Evolutionary conservation across 2,329 filamentous ascomycete genomes (phyloP), one percentile per base, ranked within the genome.

Genomic region (Hymenoscyphus scutula): DNA sequence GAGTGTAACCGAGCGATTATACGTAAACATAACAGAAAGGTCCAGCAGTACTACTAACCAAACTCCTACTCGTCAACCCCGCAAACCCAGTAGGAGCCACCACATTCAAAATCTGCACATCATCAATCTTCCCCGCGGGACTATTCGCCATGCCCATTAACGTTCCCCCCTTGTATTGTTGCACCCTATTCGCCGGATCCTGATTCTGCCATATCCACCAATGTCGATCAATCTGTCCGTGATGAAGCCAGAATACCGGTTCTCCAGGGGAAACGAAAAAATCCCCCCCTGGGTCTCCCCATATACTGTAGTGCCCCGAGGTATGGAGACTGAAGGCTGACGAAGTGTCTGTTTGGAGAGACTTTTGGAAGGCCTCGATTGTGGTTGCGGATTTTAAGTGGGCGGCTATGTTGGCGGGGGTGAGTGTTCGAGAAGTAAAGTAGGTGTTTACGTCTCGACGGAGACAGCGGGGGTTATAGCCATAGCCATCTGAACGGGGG

Each of bases 401-500:
- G 13, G 53, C 58, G 10, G 60, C 60, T n/a, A 62, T 62, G n/a
- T 58, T 56, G n/a, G 53, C 55, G 3, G 60, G 56, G n/a, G 55
- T 29, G 4, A 51, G 27, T 13, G n/a, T 58, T 25, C 32, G 55
- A 6, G 55, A 41, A 11, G 60, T 62, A 25, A 62, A 62, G 55
- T 62, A 62, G 45, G 48, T 58, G 34, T 57, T 62, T 37, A 80
- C 68, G 64, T 80, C 77, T 11, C 77, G 73, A 68, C 76, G 76
- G 55, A 80, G 69, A 63, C 77, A 77, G 38, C 78, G 74, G 25
- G 77, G 77, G 63, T 79, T 77, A 61, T 77, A 75, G 15, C 69
- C 71, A 27, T 58, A 62, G 23, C 60, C 60, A 25, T 58, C 55
- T 10, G 60, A 32, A 13, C 55, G 55, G 1, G 60, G 55, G 27